Evolutionary conservation across 2,329 filamentous ascomycete genomes (phyloP).

Genomic region (Claviceps africana): DNA sequence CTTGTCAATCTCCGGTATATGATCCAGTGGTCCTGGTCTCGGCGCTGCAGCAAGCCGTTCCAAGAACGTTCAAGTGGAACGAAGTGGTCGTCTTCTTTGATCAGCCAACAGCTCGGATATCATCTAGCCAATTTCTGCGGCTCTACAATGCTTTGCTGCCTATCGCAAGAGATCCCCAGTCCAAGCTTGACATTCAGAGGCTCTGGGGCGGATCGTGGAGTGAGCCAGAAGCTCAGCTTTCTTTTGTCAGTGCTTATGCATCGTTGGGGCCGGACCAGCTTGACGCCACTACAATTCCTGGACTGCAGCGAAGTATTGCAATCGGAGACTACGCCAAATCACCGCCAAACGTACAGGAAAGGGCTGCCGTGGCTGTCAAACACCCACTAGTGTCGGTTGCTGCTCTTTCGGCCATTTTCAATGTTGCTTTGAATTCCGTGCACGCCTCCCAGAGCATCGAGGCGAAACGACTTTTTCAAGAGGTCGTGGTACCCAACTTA

Average conservation of each 20-base stretch:
- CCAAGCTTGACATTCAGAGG: conserved; percentile 62
- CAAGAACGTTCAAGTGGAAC: conserved; percentile 52
- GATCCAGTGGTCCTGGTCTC: conserved; percentile 43
- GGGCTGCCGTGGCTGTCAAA: conserved; percentile 51
- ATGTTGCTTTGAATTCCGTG: conserved; percentile 47
- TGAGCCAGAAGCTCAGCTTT: conserved; percentile 74
- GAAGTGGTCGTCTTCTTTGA: conserved; percentile 71
- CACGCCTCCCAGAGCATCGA: conserved; percentile 48
- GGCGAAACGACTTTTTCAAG: conserved; percentile 51
- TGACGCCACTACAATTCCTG: conserved; percentile 73
- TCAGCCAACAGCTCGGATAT: conserved; percentile 59
- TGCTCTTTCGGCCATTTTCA: conserved; percentile 58
- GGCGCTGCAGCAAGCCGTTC: conserved; percentile 46
- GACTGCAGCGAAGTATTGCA: conserved; percentile 64
- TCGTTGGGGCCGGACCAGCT: conserved; percentile 61
- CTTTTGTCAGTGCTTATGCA: conserved; percentile 82
- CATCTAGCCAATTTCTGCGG: conserved; percentile 64
- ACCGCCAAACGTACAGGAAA: conserved; percentile 33
- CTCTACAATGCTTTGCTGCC: conserved; percentile 69
- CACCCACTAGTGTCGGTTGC: conserved; percentile 82
- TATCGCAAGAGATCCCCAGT: conserved; percentile 42
- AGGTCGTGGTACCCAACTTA: conserved; percentile 57
- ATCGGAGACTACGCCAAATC: conserved; percentile 40
- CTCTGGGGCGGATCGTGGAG: conserved; percentile 89
- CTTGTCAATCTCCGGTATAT: conserved; percentile 41